These are phyloP conservation scores for Letharia columbiana DNA, from an alignment of 495 filamentous ascomycete genomes.

Conservation along the genomic window DNA sequence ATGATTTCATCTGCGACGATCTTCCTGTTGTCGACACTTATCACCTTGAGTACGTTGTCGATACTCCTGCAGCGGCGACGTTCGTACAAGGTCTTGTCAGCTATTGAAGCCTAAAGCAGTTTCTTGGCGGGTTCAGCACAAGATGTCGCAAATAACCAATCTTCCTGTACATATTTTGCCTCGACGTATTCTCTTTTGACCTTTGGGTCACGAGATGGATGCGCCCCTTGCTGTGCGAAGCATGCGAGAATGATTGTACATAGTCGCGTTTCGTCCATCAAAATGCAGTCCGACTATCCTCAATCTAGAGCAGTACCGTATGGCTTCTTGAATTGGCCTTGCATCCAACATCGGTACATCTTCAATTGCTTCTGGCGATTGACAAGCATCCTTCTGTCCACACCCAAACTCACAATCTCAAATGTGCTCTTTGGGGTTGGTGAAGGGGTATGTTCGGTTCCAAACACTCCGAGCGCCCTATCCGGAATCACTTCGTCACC, in stretches of 20 bases:
- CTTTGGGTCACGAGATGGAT: not conserved
- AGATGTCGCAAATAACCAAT: not conserved
- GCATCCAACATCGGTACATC: conserved; percentile 98
- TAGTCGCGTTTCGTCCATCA: not conserved
- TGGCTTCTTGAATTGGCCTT: conserved; percentile 78
- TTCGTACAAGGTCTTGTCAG: conserved; percentile 29
- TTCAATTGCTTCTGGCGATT: conserved; percentile 85
- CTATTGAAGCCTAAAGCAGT: not conserved
- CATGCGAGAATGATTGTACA: conserved; percentile 5
- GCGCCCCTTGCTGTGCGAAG: not conserved
- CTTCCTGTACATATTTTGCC: not conserved
- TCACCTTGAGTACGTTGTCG: conserved; percentile 44
- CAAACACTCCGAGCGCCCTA: conserved; percentile 26
- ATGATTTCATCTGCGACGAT: conserved; percentile 50
- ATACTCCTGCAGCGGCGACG: conserved; percentile 41
- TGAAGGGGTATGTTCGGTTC: not conserved
- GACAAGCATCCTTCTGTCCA: conserved; percentile 81
- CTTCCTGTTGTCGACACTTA: conserved; percentile 36
- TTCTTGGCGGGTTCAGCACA: not conserved
- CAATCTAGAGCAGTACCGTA: conserved; percentile 2
- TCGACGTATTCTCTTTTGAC: not conserved
- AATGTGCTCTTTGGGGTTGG: conserved; percentile 33
- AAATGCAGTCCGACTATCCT: not conserved
- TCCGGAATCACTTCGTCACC: conserved; percentile 19
- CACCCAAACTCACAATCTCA: conserved; percentile 65